Base-by-base conservation (phyloP, 306 rosid species). In the Quercus ilex region DNA sequence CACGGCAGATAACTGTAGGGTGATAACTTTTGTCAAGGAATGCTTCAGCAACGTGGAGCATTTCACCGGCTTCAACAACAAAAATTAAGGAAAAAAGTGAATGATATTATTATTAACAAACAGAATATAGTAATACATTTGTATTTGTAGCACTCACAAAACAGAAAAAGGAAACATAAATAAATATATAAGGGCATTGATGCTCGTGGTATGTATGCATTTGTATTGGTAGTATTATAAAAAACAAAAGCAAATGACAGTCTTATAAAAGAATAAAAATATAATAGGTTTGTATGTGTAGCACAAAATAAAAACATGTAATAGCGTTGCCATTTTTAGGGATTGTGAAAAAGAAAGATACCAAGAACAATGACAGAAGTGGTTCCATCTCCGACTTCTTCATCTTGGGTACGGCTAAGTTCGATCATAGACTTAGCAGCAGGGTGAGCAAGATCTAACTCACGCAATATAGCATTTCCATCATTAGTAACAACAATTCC, bases 381-480 rank as follows among this genome's bases (percentile, higher is more conserved):
- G 23, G 98, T 94, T 85, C 98, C 98, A 84, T 94, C 98, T 73
- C 98, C 98, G 4, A 94, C 98, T 92, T 94, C 98, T 78, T 94
- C 97, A 55, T 95, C 99, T 88, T 95, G 99, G 31, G 98, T 90
- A 67, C 99, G 98, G 79, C 99, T 95, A 76, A 95, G 82, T 82
- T 92, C 98, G 75, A 95, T 95, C 99, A 95, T 95, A 5, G 99
- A 95, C 98, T 96, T 96, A 1, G 99, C 99, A 71, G 99, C 99
- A 9, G 99, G 99, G 74, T 96, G 99, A 31, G 99, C 96, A 80
- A 96, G 28, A 86, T 96, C 99, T 79, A 96, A 77, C 79, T 96
- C 99, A 59, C 99, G 91, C 80, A 96, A 84, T 81, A 96, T 96
- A 46, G 99, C 94, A 88, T 96, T 96, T 55, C 99, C 99, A 86